A percentile compares a stretch with the other conserved stretches of the same genome.
Evolutionary conservation across 2,329 filamentous ascomycete genomes (phyloP).

Genomic region (Ceratocystis ficicola): DNA sequence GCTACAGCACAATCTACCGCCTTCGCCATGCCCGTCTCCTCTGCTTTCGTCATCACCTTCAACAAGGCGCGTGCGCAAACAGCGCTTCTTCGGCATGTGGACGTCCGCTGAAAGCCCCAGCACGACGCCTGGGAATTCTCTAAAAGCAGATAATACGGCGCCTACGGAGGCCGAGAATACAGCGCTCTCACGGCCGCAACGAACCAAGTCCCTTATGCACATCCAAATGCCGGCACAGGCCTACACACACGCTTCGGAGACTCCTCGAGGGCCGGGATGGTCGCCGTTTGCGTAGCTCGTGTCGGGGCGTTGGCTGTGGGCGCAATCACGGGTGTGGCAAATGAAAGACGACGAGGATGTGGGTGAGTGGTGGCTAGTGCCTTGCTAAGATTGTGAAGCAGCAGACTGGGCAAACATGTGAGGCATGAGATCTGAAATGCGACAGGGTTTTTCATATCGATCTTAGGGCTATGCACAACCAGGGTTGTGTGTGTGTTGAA

Average conservation of each 20-base stretch:
- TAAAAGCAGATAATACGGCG: too few species aligned
- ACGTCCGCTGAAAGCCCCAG: background rate
- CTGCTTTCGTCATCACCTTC: background rate
- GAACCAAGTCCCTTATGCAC: background rate
- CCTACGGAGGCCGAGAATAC: background rate
- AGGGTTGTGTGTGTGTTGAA: background rate
- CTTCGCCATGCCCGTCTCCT: constrained; percentile 6
- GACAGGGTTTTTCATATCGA: too few species aligned
- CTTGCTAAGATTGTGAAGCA: background rate
- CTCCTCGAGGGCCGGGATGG: background rate
- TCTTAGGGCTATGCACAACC: background rate
- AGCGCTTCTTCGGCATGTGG: constrained; percentile 13
- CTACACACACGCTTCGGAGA: background rate
- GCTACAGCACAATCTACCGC: constrained; percentile 4
- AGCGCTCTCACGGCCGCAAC: background rate
- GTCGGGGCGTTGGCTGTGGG: constrained; percentile 2
- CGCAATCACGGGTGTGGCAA: background rate
- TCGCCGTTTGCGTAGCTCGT: constrained; percentile 11
- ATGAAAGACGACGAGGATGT: background rate
- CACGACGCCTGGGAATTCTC: background rate
- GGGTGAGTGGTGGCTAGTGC: constrained; percentile 7
- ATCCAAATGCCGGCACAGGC: background rate
- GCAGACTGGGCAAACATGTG: background rate
- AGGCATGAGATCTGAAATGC: background rate
- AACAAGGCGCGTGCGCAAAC: background rate